Conservation (phyloP, 805 yeast species). For the Suhomyces pyralidae region DNA sequence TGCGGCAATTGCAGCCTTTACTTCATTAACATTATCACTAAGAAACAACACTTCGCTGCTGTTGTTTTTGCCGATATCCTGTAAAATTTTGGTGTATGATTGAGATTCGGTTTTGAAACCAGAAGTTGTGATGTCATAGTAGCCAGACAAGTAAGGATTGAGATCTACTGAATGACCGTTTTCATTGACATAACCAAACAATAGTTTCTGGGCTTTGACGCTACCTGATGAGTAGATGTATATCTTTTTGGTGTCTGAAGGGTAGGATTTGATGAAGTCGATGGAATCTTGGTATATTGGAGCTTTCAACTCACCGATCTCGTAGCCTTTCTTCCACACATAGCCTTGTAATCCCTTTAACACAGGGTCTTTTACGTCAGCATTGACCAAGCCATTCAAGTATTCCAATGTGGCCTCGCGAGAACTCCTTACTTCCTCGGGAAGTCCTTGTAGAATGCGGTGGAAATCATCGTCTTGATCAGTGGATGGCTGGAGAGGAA, state of each 20-base stretch:
- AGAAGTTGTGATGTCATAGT: slow-evolving; percentile 81
- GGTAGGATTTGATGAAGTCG: slow-evolving; percentile 46
- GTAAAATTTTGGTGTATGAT: slow-evolving; percentile 59
- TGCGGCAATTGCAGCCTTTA: slow-evolving; percentile 67
- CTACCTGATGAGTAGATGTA: slow-evolving; percentile 90
- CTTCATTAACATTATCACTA: slow-evolving; percentile 78
- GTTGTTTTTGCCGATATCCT: slow-evolving; percentile 32
- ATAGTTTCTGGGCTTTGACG: slow-evolving; percentile 76
- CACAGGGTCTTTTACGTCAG: slow-evolving; percentile 73
- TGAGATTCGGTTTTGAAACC: slow-evolving; percentile 61
- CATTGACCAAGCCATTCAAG: slow-evolving; percentile 53
- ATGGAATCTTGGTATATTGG: slow-evolving; percentile 78
- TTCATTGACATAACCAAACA: slow-evolving; percentile 61
- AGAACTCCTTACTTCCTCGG: slow-evolving; percentile 27
- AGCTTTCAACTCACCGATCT: slow-evolving; percentile 68
- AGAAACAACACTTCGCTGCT: slow-evolving; percentile 52
- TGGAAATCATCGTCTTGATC: slow-evolving; percentile 22
- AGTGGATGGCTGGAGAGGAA: slow-evolving; percentile 15
- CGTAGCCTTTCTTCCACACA: slow-evolving; percentile 80
- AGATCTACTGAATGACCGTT: slow-evolving; percentile 44
- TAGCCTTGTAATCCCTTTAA: slow-evolving; percentile 80
- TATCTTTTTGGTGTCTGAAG: slow-evolving; percentile 26
- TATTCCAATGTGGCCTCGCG: slow-evolving; percentile 39
- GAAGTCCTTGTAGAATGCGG: slow-evolving; percentile 44
- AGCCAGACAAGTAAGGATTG: slow-evolving; percentile 54